A percentile compares a stretch with the other conserved stretches of the same genome.
phyloP scores from a whole-genome alignment of 2,329 filamentous ascomycete genomes.

The Fusarium burgessii region DNA sequence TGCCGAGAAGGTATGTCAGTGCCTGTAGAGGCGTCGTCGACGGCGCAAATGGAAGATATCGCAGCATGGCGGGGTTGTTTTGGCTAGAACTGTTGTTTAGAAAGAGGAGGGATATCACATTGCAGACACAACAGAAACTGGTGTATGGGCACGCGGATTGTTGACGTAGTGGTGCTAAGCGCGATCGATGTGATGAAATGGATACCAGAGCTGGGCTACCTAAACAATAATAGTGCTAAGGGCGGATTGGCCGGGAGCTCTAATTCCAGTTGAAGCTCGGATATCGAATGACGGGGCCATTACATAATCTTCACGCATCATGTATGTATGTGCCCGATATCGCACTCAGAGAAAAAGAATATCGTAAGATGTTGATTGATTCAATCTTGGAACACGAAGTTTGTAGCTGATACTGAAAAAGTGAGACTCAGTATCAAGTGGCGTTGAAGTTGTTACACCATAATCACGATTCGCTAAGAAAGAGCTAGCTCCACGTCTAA shows the following conservation, averaged over 20 bases:
- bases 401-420: background rate
- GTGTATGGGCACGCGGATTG: conserved; percentile 12
- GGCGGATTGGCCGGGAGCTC: conserved; percentile 14
- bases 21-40: conserved; percentile 72
- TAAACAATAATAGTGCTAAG: conserved; percentile 27
- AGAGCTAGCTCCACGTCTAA: conserved; percentile 5
- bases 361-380: conserved; percentile 1
- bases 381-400: conserved; percentile 1
- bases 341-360: conserved; percentile 8
- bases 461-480: background rate
- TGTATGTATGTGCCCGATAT: conserved; percentile 24
- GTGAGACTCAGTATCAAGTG: background rate
- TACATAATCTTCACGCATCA: conserved; percentile 36
- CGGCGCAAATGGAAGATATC: conserved; percentile 68
- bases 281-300: conserved; percentile 37
- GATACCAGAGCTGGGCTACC: conserved; percentile 1
- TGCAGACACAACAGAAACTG: conserved; percentile 18
- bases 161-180: conserved; percentile 37
- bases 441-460: conserved; percentile 3
- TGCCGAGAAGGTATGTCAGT: conserved; percentile 82
- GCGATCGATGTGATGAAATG: conserved; percentile 19
- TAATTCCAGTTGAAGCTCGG: conserved; percentile 30
- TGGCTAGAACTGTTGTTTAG: background rate
- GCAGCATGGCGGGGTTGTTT: conserved; percentile 50
- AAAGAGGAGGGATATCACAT: conserved; percentile 32